Base-by-base conservation (phyloP, 441 rosid species). In the Gossypium davidsonii region DNA sequence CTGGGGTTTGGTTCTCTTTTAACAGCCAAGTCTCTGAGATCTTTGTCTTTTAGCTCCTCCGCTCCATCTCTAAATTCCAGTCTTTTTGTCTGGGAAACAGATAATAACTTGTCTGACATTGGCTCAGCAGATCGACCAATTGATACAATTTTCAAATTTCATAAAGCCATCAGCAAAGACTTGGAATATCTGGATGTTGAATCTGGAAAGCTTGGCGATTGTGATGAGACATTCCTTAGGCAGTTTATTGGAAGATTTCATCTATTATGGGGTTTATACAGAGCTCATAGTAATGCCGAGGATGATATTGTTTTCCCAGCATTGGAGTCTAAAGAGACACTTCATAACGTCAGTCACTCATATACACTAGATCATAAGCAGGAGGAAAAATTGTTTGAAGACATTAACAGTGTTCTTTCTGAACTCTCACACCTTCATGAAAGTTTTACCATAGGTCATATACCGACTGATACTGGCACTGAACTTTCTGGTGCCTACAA, bases 221-320 rank as follows among this genome's bases (percentile, higher is more conserved):
- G 90, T 75, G 81, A 86, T 76, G 91, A 81, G 77, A 79, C 81
- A 23, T 85, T 82, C 81, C 86, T 90, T 76, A 80, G 87, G 79
- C 88, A 88, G 78, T 90, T 90, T 70, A 77, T 84, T 20, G 92
- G 94, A 74, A 82, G 94, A 72, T 90, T 90, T 83, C 92, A 71
- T 72, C 80, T 90, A 37, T 81, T 90, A 61, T 85, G 90, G 91
- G 91, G 94, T 74, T 83, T 86, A 70, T 90, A 90, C 81, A 86
- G 86, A 83, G 94, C 94, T 73, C 92, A 86, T 73, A 90, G 94
- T 78, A 90, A 88, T 77, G 92, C 92, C 9, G 94, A 90, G 83
- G 94, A 90, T 84, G 94, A 90, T 68, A 88, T 90, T 72, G 85
- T 90, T 65, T 90, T 90, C 71, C 92, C 94, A 6, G 92, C 90